Evolutionary conservation across 495 filamentous ascomycete genomes (phyloP).

Genomic region (Pseudevernia furfuracea): DNA sequence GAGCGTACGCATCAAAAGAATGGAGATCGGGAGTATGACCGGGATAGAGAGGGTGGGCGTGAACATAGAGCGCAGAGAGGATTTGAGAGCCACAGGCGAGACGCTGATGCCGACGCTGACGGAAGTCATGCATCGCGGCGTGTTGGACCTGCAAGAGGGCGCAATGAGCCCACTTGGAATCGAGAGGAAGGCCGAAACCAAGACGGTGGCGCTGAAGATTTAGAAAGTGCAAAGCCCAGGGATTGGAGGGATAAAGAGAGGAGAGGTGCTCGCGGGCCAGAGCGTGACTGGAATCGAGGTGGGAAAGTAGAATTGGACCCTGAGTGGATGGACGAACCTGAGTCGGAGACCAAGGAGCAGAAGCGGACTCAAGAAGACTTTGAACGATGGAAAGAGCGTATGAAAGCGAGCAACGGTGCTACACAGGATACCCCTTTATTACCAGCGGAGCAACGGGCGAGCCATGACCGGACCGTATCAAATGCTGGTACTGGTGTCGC

Average conservation of each 20-base stretch:
- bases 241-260: conserved; percentile 57
- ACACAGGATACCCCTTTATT: conserved; percentile 13
- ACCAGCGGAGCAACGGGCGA: conserved; percentile 18
- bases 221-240: conserved; percentile 43
- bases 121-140: conserved; percentile 26
- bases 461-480: conserved; percentile 21
- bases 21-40: conserved; percentile 57
- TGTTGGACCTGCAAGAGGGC: conserved; percentile 40
- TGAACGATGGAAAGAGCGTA: conserved; percentile 85
- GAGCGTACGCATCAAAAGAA: conserved; percentile 48
- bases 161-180: conserved; percentile 52
- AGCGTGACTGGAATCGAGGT: conserved; percentile 53
- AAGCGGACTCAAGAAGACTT: conserved; percentile 85
- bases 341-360: conserved; percentile 54
- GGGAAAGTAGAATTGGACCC: conserved; percentile 64
- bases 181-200: conserved; percentile 48
- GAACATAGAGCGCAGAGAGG: conserved; percentile 38
- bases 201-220: conserved; percentile 48
- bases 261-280: conserved; percentile 48
- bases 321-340: conserved; percentile 77
- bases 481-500: conserved; percentile 4
- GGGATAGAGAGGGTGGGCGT: conserved; percentile 46
- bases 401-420: conserved; percentile 56
- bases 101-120: conserved; percentile 36
- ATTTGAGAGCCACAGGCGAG: conserved; percentile 41